Evolutionary conservation across 331 rosid species (phyloP).

Genomic region (Spiraea crenata): DNA sequence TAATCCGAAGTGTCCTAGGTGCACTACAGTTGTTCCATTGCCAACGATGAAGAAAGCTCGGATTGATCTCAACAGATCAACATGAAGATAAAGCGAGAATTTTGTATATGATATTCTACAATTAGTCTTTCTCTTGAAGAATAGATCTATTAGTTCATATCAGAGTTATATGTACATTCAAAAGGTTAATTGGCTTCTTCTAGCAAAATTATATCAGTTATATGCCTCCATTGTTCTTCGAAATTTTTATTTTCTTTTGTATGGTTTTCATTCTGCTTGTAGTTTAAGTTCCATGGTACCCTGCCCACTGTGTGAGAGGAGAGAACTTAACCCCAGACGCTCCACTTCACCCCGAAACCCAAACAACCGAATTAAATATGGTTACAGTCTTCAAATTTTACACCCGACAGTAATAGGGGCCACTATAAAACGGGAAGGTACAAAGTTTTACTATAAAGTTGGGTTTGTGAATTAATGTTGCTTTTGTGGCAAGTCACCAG

Average conservation of each 20-base stretch:
- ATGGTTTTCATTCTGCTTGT: neutral
- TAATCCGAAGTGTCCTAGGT: constrained; percentile 90
- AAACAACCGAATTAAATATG: no score
- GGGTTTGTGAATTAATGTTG: neutral
- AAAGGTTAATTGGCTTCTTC: constrained; percentile 28
- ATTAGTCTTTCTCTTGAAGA: constrained; percentile 32
- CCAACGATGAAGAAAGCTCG: constrained; percentile 78
- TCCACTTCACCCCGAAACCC: no score
- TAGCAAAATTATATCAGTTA: constrained; percentile 33
- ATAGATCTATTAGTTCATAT: constrained; percentile 38
- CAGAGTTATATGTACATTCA: constrained; percentile 49
- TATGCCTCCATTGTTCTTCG: constrained; percentile 1
- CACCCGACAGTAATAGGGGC: no score
- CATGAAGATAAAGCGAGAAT: constrained; percentile 28
- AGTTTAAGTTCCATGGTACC: neutral
- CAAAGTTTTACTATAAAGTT: neutral
- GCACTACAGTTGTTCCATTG: constrained; percentile 67
- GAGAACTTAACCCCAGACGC: no score
- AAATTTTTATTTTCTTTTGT: neutral
- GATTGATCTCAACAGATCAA: constrained; percentile 81
- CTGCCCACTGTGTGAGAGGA: neutral
- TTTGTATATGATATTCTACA: constrained; percentile 61
- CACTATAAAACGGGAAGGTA: no score
- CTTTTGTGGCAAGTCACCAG: constrained; percentile 11
- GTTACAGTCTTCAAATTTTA: no score